phyloP scores from a whole-genome alignment of 345 rosid species.

The Odontarrhena argentea region DNA sequence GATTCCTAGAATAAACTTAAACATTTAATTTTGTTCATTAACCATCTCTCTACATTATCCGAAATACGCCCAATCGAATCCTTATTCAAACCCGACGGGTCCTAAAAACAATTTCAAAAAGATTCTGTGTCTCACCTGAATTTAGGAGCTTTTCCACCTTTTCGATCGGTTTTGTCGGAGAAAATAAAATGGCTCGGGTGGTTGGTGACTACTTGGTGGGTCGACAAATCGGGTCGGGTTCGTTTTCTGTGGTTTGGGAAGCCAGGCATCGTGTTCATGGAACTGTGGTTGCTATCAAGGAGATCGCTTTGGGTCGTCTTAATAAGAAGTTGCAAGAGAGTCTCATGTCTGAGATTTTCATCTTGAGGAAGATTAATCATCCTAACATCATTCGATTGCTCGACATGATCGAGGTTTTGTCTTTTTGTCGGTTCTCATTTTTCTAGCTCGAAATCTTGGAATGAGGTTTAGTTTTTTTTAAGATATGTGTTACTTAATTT shows the following conservation, averaged over 20 bases:
- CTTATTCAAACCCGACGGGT: constrained; percentile 40
- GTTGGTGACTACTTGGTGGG: constrained; percentile 91
- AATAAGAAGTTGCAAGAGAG: constrained; percentile 85
- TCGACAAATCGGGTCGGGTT: constrained; percentile 90
- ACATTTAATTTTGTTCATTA: constrained; percentile 6
- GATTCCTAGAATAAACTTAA: constrained; percentile 37
- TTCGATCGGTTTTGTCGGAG: constrained; percentile 31
- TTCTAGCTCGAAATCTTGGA: background rate
- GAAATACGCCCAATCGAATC: constrained; percentile 36
- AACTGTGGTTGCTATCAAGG: constrained; percentile 93
- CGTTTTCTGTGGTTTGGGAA: constrained; percentile 95
- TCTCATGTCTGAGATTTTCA: constrained; percentile 88
- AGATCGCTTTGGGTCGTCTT: constrained; percentile 68
- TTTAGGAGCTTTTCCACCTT: constrained; percentile 37
- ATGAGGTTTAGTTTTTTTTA: background rate
- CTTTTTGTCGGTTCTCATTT: background rate
- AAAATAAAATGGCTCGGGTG: constrained; percentile 64
- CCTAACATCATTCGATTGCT: constrained; percentile 84
- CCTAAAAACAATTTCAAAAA: constrained; percentile 33
- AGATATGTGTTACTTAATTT: background rate
- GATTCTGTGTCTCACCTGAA: constrained; percentile 35
- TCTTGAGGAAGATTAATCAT: constrained; percentile 70
- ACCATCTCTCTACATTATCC: constrained; percentile 33
- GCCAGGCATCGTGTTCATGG: constrained; percentile 90
- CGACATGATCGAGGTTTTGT: constrained; percentile 82